Evolutionary conservation across 345 rosid genomes (phyloP), one percentile per base, ranked within the genome.

Genomic region (Ceriops decandra): DNA sequence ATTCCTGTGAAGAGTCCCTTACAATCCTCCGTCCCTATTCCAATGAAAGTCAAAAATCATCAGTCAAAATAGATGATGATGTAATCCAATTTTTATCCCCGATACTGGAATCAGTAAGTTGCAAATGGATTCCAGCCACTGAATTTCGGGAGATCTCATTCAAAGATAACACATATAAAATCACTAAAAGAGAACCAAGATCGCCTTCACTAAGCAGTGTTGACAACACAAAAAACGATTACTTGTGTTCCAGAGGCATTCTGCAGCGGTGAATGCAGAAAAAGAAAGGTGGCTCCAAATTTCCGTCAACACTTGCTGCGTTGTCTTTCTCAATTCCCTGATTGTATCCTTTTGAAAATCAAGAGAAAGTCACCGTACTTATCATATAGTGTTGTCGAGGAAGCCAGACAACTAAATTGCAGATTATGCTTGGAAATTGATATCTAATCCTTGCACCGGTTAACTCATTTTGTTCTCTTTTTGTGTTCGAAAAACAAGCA

Each of bases 1-100:
- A 86, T 86, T 69, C 99, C 98, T 46, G 85, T 90, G 69, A 92
- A 95, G 22, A 92, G 82, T 54, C 93, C 95, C 74, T 72, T 85
- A 88, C 84, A 87, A 68, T 64, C 96, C 90, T 33, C 92, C 93
- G 76, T 82, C 87, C 82, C 96, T 91, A 90, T 33, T 49, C 64
- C 73, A 71, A 68, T 26, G 33, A 69, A 69, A 65, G 32, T 52
- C 7, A 30, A 31, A 42, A 26, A 7, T 21, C 16, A 11, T 17
- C 16, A 49, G 28, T 32, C 19, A 60, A 5, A 26, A 0, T 6
- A 17, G 52, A 5, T 58, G 56, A 17, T 20, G 31, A 28, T 20
- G 46, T 5, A 60, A 57, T 36, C 9, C 46, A 36, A 8, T 36
- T 36, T 36, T 36, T 0, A 13, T 36, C 15, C 13, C 46, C 10